These are phyloP conservation scores for Clonostachys chloroleuca DNA, from an alignment of 2,329 filamentous ascomycete species.

Conservation along the genomic window DNA sequence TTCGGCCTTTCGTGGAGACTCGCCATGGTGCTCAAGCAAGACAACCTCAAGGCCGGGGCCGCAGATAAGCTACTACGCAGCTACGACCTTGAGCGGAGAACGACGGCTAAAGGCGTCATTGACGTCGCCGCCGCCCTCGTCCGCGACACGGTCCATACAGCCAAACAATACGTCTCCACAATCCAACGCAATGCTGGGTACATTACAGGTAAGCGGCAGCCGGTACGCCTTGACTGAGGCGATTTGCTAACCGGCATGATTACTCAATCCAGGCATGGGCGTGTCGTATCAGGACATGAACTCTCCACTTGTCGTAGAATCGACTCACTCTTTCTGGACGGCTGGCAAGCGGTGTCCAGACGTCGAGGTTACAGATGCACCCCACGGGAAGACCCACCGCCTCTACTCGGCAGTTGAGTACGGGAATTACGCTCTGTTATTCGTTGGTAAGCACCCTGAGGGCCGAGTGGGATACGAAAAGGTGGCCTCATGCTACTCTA, in stretches of 20 bases:
- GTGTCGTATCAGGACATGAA: slow-evolving; percentile 28
- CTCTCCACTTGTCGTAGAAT: slow-evolving; percentile 25
- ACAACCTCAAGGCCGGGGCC: slow-evolving; percentile 10
- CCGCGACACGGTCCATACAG: slow-evolving; percentile 34
- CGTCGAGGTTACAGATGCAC: slow-evolving; percentile 13
- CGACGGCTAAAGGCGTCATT: slow-evolving; percentile 37
- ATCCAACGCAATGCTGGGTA: slow-evolving; percentile 42
- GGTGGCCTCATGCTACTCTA: slow-evolving; percentile 1
- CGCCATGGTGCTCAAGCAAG: slow-evolving; percentile 15
- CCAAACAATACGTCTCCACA: slow-evolving; percentile 38
- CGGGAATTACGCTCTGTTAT: slow-evolving; percentile 21
- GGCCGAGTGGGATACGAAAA: slow-evolving; percentile 2
- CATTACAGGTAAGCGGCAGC: slow-evolving; percentile 31
- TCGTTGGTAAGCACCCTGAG: slow-evolving; percentile 6
- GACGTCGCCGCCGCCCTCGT: slow-evolving; percentile 40
- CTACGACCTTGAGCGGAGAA: slow-evolving; percentile 37
- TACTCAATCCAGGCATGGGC: slow-evolving; percentile 25
- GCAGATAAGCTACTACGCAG: slow-evolving; percentile 25
- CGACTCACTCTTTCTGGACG: slow-evolving; percentile 25
- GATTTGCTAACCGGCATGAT: too few relatives aligned
- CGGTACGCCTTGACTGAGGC: background rate
- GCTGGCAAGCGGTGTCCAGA: slow-evolving; percentile 31
- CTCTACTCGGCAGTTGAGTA: slow-evolving; percentile 24
- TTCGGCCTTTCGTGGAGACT: slow-evolving; percentile 38
- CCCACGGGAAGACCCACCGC: slow-evolving; percentile 9